phyloP scores from a whole-genome alignment of 257 asterid species.

The Solanum commersonii region DNA sequence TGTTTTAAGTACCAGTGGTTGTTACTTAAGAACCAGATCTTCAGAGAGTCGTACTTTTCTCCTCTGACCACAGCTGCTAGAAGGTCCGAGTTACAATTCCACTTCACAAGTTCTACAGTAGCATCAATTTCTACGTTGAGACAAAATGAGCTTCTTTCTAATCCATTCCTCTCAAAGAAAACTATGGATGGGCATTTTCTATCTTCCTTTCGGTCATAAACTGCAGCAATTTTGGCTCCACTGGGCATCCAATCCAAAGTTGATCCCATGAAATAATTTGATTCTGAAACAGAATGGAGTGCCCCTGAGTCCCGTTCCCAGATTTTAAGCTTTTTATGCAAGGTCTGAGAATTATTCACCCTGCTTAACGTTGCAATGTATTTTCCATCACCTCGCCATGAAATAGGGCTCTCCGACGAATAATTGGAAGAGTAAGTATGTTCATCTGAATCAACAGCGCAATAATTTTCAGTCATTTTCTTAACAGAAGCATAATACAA shows the following conservation, averaged over 20 bases:
- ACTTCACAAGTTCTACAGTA: conserved; percentile 56
- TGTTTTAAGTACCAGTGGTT: conserved; percentile 92
- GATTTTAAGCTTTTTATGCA: conserved; percentile 63
- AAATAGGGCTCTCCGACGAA: conserved; percentile 41
- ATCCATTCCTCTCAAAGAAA: conserved; percentile 82
- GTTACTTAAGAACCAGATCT: conserved; percentile 80
- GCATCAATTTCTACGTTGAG: conserved; percentile 42
- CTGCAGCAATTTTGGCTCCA: conserved; percentile 80
- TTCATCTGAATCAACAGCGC: conserved; percentile 38
- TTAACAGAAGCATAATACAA: background rate
- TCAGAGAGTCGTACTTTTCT: conserved; percentile 52
- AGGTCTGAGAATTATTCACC: conserved; percentile 37
- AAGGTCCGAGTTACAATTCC: conserved; percentile 88
- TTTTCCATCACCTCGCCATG: conserved; percentile 96
- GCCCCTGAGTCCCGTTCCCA: conserved; percentile 96
- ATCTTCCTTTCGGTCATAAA: conserved; percentile 43
- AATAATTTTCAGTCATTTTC: background rate
- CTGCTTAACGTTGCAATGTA: conserved; percentile 69
- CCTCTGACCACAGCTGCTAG: conserved; percentile 76
- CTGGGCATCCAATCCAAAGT: conserved; percentile 74
- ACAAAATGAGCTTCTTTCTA: conserved; percentile 81
- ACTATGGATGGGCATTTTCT: conserved; percentile 56
- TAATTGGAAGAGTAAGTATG: conserved; percentile 30
- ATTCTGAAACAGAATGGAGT: conserved; percentile 71
- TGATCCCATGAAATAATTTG: conserved; percentile 67